Evolutionary conservation across 1,284 basidiomycete species (phyloP).

Genomic region (Sporisorium graminicola): DNA sequence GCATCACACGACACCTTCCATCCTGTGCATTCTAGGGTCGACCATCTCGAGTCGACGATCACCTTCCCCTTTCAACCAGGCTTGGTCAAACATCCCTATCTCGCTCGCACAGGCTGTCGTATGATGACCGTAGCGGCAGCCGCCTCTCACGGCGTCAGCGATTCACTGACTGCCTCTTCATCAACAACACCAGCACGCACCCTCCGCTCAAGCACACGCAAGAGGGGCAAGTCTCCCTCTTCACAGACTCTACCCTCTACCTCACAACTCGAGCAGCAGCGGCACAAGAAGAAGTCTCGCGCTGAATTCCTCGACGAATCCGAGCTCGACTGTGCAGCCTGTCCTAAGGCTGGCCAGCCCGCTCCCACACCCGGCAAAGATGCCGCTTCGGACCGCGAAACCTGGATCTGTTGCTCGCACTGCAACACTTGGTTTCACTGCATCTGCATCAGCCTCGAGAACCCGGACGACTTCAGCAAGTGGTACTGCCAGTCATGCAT

Average conservation of each 20-base stretch:
- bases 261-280: conserved; percentile 4
- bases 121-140: conserved; percentile 33
- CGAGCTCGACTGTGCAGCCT: conserved; percentile 51
- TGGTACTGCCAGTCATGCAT: conserved; percentile 61
- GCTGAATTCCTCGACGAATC: conserved; percentile 42
- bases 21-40: background rate
- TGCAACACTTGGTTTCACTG: conserved; percentile 62
- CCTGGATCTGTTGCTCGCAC: conserved; percentile 60
- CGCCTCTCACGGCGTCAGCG: conserved; percentile 2
- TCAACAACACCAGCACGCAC: conserved; percentile 10
- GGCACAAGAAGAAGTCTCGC: conserved; percentile 23
- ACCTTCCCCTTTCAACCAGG: background rate
- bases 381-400: conserved; percentile 45
- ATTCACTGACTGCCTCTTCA: conserved; percentile 1
- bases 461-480: conserved; percentile 51
- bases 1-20: conserved; percentile 10
- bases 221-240: conserved; percentile 20
- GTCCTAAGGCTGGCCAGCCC: conserved; percentile 31
- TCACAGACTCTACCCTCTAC: background rate
- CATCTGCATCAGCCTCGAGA: conserved; percentile 50
- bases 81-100: background rate
- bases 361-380: conserved; percentile 39
- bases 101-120: conserved; percentile 4
- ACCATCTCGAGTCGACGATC: background rate
- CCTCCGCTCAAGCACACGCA: conserved; percentile 36